These are phyloP conservation scores for Lactarius hengduanensis DNA, from an alignment of 768 basidiomycete species.

Conservation along the genomic window DNA sequence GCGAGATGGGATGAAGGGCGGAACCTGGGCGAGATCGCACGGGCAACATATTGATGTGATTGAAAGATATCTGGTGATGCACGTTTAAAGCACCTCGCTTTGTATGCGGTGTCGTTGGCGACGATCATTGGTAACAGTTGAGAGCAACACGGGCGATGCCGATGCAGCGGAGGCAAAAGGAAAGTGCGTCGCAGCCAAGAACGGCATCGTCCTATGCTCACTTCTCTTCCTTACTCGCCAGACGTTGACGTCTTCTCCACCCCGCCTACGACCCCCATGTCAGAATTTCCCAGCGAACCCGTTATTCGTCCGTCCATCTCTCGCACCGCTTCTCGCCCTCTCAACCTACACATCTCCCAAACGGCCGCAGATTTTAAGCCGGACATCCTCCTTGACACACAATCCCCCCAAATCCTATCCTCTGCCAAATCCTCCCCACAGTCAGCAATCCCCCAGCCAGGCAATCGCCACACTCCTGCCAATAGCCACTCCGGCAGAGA, in stretches of 20 bases:
- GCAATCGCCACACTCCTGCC: not conserved
- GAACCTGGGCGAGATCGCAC: not conserved
- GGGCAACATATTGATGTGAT: slow-evolving; percentile 30
- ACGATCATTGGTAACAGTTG: not conserved
- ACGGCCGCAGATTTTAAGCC: slow-evolving; percentile 36
- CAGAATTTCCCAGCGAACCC: slow-evolving; percentile 26
- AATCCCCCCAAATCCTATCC: slow-evolving; percentile 33
- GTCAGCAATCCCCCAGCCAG: not conserved
- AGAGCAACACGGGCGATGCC: not conserved
- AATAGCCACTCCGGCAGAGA: slow-evolving; percentile 1
- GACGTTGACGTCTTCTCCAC: slow-evolving; percentile 45
- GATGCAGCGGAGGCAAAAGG: slow-evolving; percentile 1
- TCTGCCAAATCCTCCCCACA: not conserved
- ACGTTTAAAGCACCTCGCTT: not conserved
- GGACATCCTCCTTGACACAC: slow-evolving; percentile 40
- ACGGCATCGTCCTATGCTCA: slow-evolving; percentile 11
- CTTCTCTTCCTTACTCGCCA: slow-evolving; percentile 22
- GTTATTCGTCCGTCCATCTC: slow-evolving; percentile 42
- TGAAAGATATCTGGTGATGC: too few relatives aligned
- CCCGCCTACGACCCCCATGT: slow-evolving; percentile 43
- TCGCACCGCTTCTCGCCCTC: slow-evolving; percentile 37
- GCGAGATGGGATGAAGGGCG: not conserved
- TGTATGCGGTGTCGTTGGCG: not conserved
- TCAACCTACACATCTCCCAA: slow-evolving; percentile 38
- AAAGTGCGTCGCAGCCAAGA: not conserved